Evolutionary conservation across 768 basidiomycete genomes (phyloP), one percentile per base, ranked within the genome.

Genomic region (Leucosporidium scottii): DNA sequence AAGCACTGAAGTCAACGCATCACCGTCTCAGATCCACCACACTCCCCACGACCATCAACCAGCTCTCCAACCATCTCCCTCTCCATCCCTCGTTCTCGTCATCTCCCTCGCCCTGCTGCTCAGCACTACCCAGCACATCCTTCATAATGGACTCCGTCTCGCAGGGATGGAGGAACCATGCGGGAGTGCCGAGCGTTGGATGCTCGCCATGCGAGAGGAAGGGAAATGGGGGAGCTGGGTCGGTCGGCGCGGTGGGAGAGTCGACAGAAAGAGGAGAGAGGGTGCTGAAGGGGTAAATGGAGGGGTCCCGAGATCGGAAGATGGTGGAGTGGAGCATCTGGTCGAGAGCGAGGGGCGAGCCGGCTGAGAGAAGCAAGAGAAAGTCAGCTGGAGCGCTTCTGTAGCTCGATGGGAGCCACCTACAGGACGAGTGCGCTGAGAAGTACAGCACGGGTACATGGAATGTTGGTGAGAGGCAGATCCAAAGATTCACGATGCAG

Each of bases 111-210:
- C 50, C 21, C 25, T 23, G 13, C 50, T 34, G 31, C 30, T 75
- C 72, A 8, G 15, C 39, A 44, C 39, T 44, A 13, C 10, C 8
- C 78, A 91, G 76, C 30, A 94, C 79, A 78, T 93, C 91, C 28
- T 80, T 79, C 1, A 94, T 84, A 1, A 85, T 84, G 39, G 77
- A 78, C 17, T 82, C 82, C 7, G 87, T 88, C 76, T 89, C 85
- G 76, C 92, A 94, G 13, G 92, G 92, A 76, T 94, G 92, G 48
- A 94, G 79, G 74, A 86, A 90, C 90, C 90, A 94, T 63, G 85
- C 86, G 12, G 87, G 86, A 3, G 80, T 84, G 27, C 85, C 87
- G 39, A 88, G 81, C 7, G 82, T 85, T 0, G 91, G 92, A 74
- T 93, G 92, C 65, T 94, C 92, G 13, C 89, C 89, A 73, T 91